Percentiles rank a stretch among this genome's conserved stretches.
Conservation (phyloP, 768 basidiomycete species). For the Boletus rubescentipes region DNA sequence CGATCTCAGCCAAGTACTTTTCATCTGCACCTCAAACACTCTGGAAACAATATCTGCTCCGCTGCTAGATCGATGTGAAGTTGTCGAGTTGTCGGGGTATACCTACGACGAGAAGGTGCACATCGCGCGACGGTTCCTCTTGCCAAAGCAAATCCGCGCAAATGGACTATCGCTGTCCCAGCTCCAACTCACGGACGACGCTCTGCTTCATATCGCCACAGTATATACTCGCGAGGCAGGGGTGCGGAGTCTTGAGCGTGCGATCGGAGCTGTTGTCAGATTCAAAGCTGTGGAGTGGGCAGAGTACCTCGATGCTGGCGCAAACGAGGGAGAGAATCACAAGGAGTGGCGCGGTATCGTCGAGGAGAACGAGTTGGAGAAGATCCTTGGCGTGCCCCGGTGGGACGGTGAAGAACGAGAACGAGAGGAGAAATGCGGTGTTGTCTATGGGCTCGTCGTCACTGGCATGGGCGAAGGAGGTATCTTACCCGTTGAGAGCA, state of each 20-base stretch:
- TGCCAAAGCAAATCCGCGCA: constrained; percentile 82
- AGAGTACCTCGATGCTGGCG: constrained; percentile 44
- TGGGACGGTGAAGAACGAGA: constrained; percentile 82
- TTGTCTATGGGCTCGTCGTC: constrained; percentile 87
- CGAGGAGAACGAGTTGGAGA: constrained; percentile 71
- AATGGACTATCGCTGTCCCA: constrained; percentile 69
- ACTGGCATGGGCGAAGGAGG: constrained; percentile 86
- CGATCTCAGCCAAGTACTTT: constrained; percentile 84
- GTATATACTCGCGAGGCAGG: constrained; percentile 90
- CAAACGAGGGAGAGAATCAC: constrained; percentile 19
- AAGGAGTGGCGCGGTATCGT: constrained; percentile 60
- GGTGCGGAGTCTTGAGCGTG: constrained; percentile 85
- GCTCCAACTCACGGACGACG: constrained; percentile 65
- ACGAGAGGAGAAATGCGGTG: constrained; percentile 67
- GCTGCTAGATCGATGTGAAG: constrained; percentile 85
- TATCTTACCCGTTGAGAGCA: constrained; percentile 82
- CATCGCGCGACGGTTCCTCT: constrained; percentile 82
- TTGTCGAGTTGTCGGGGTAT: constrained; percentile 81
- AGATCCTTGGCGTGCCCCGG: constrained; percentile 75
- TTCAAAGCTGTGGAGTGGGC: constrained; percentile 93
- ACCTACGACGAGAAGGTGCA: constrained; percentile 90
- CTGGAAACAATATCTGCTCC: constrained; percentile 89
- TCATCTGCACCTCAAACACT: constrained; percentile 91
- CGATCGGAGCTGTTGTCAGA: constrained; percentile 85
- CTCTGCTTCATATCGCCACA: constrained; percentile 69